Conservation (phyloP, 345 rosid species). For the Lepidium africanum region DNA sequence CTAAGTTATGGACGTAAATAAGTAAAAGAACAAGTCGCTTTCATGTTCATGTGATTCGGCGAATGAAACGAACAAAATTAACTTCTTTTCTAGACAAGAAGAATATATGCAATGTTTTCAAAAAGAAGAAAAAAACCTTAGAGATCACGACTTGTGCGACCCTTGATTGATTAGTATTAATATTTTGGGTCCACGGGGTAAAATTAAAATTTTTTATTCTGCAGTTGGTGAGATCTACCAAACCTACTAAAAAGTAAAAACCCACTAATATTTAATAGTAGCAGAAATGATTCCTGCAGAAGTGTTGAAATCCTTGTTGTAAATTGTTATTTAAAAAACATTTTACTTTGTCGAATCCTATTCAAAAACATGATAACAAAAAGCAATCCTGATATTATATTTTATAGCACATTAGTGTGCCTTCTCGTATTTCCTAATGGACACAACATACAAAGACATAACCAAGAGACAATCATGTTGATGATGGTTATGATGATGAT, state of each 20-base stretch:
- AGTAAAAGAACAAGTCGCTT: background rate
- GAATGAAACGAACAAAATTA: constrained; percentile 9
- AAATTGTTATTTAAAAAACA: background rate
- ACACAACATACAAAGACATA: constrained; percentile 2
- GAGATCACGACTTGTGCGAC: constrained; percentile 9
- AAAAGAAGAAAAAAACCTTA: constrained; percentile 1
- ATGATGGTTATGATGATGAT: background rate
- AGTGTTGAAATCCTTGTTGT: background rate
- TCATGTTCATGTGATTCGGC: constrained; percentile 19
- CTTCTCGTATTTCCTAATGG: constrained; percentile 22
- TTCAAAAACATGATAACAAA: background rate
- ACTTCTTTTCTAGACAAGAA: background rate
- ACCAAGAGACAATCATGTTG: constrained; percentile 1
- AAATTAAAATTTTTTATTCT: background rate
- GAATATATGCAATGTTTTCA: background rate
- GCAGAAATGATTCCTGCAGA: constrained; percentile 8
- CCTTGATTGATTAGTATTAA: background rate
- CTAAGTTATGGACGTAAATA: background rate
- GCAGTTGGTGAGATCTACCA: constrained; percentile 30
- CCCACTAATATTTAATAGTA: constrained; percentile 6
- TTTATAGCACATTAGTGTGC: constrained; percentile 11
- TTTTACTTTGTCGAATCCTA: background rate
- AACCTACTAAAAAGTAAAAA: constrained; percentile 8
- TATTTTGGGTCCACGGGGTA: constrained; percentile 5
- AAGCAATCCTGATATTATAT: background rate